Evolutionary conservation across 129 eudicot genomes (phyloP).

Genomic region (Sambucus nigra): DNA sequence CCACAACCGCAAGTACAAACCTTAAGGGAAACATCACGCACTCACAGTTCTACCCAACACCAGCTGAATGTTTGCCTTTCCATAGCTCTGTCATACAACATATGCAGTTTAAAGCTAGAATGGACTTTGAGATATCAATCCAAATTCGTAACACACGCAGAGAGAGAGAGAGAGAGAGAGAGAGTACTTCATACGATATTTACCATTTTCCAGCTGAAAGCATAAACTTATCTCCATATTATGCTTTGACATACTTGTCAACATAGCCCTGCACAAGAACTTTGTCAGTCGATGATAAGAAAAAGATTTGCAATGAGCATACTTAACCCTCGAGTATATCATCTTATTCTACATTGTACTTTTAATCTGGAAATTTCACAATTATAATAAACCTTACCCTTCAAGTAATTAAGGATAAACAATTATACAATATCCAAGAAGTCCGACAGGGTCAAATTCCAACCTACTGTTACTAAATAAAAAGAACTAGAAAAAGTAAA

Average conservation of each 20-base stretch:
- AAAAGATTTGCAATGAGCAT: neutral
- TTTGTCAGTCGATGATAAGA: too few species aligned
- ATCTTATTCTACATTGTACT: neutral
- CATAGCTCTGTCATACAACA: conserved; percentile 2
- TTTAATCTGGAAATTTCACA: too few species aligned
- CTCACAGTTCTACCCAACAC: conserved; percentile 1
- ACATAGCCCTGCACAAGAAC: conserved; percentile 77
- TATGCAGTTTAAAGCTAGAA: neutral
- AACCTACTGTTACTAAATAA: too few species aligned
- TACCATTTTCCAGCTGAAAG: neutral
- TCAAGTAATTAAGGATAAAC: neutral
- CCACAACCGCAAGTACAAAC: conserved; percentile 1
- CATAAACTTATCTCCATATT: conserved; percentile 13
- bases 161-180: conserved; percentile 7
- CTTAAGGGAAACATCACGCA: conserved; percentile 1
- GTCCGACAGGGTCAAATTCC: too few species aligned
- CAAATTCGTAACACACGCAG: neutral
- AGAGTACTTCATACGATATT: conserved; percentile 11
- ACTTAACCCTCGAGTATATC: neutral
- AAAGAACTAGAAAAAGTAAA: too few species aligned
- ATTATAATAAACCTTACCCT: too few species aligned
- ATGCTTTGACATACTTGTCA: conserved; percentile 75
- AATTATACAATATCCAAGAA: too few species aligned
- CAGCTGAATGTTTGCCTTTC: neutral
- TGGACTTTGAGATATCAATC: neutral